A percentile compares a stretch with the other conserved stretches of the same genome.
phyloP scores from a whole-genome alignment of 352 stramenopile genomes.

The Phytophthora colocasiae region DNA sequence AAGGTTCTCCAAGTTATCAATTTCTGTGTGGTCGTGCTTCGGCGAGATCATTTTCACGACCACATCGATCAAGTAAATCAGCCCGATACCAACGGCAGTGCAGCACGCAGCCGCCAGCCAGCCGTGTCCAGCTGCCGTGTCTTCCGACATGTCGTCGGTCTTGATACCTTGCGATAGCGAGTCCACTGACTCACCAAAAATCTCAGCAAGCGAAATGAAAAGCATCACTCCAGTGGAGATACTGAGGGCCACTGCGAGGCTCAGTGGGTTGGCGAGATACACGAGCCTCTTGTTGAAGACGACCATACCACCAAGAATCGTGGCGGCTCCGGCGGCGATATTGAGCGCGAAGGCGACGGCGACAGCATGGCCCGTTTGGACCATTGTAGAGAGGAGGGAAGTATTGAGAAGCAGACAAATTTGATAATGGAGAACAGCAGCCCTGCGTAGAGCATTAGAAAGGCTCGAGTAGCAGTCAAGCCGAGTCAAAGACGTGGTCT shows the following conservation, averaged over 20 bases:
- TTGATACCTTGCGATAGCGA: slow-evolving; percentile 36
- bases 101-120: slow-evolving; percentile 19
- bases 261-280: slow-evolving; percentile 49
- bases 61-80: slow-evolving; percentile 16
- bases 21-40: slow-evolving; percentile 6
- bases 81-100: slow-evolving; percentile 1
- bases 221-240: slow-evolving; percentile 73
- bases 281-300: slow-evolving; percentile 57
- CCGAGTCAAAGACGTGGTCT: slow-evolving; percentile 18
- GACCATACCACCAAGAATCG: slow-evolving; percentile 53
- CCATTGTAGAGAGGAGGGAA: slow-evolving; percentile 25
- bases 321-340: slow-evolving; percentile 36
- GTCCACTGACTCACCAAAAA: slow-evolving; percentile 50
- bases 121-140: slow-evolving; percentile 44
- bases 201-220: slow-evolving; percentile 73
- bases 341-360: slow-evolving; percentile 11
- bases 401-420: slow-evolving; percentile 3
- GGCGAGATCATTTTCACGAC: slow-evolving; percentile 12
- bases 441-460: not conserved
- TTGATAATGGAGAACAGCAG: slow-evolving; percentile 17
- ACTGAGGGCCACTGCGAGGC: slow-evolving; percentile 54
- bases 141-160: slow-evolving; percentile 36
- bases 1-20: slow-evolving; percentile 24
- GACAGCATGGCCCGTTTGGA: slow-evolving; percentile 44
- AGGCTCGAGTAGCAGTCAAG: not conserved